Evolutionary conservation across 108 stramenopile species (phyloP), one percentile per base, ranked within the genome.

Genomic region (Skeletonema menzelii): DNA sequence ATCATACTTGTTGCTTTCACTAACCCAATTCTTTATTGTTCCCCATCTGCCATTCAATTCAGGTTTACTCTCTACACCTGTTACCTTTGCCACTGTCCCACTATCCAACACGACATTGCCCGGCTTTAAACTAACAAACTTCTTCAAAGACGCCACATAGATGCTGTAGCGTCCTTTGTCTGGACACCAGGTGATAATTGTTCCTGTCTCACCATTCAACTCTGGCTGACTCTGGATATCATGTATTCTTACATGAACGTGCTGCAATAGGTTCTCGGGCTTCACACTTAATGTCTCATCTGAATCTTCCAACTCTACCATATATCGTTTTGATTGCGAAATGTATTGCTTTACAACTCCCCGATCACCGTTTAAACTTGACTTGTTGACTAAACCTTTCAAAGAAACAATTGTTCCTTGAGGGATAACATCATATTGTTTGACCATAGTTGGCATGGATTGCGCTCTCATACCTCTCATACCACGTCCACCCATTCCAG

Each of bases 31-130:
- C 66, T 88, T 95, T 71, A 95, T 90, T 30, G 94, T 95, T 27
- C 94, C 94, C 85, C 86, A 91, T 70, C 85, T 84, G 46, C 88
- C 94, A 75, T 95, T 95, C 77, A 95, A 68, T 79, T 95, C 88
- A 37, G 91, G 91, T 75, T 88, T 88, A 11, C 87, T 78, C 55
- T 84, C 75, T 6, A 95, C 66, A 27, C 94, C 94, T 15, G 75
- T 69, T 22, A 95, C 82, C 53, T 80, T 69, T 44, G 87, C 94
- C 13, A 91, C 90, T 15, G 90, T 88, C 0, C 87, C 91, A 61
- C 80, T 85, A 8, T 90, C 90, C 27, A 95, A 66, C 47, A 94
- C 80, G 24, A 91, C 85, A 69, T 95, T 95, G 3, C 79, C 69
- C 1, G 94, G 94, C 77, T 87, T 91, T 56, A 95, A 70, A 65